phyloP scores from a whole-genome alignment of 2,329 filamentous ascomycete species.

The Aspergillus transmontanensis region DNA sequence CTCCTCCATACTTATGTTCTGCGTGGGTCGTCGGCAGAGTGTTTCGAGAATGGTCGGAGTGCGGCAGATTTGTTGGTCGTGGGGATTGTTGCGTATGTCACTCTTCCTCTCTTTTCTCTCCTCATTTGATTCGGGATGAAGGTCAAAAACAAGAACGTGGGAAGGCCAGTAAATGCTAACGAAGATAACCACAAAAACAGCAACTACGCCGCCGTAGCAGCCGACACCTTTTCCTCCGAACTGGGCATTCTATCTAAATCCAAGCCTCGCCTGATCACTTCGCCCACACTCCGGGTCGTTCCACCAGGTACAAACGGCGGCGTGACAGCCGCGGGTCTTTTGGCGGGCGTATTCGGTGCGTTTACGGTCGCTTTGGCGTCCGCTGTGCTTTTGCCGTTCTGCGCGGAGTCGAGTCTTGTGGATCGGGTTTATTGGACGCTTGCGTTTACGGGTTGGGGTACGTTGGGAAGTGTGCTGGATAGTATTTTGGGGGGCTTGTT shows the following conservation, averaged over 20 bases:
- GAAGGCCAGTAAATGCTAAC: neutral
- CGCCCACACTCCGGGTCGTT: constrained; percentile 72
- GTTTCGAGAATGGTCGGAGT: constrained; percentile 42
- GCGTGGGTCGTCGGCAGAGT: constrained; percentile 23
- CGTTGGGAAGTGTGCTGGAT: constrained; percentile 80
- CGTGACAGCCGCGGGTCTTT: constrained; percentile 73
- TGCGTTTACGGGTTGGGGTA: constrained; percentile 70
- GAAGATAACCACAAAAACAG: constrained; percentile 22
- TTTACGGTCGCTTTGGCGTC: constrained; percentile 69
- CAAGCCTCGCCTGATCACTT: constrained; percentile 83
- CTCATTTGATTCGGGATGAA: neutral
- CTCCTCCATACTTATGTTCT: constrained; percentile 54
- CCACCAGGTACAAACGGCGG: constrained; percentile 93
- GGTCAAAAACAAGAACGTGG: neutral
- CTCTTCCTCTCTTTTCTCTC: neutral
- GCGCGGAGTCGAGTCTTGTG: constrained; percentile 49
- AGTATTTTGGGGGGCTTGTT: constrained; percentile 82
- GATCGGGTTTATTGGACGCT: constrained; percentile 53
- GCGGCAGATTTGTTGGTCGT: constrained; percentile 42
- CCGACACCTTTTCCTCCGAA: constrained; percentile 94
- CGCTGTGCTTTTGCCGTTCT: constrained; percentile 70
- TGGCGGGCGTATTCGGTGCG: constrained; percentile 73
- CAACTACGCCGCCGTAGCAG: constrained; percentile 88
- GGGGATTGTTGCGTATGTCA: constrained; percentile 44
- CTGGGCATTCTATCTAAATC: constrained; percentile 82